Base-by-base conservation (phyloP, 1,139 yeast species). In the Hemisphaericaspora xylanilytica region DNA sequence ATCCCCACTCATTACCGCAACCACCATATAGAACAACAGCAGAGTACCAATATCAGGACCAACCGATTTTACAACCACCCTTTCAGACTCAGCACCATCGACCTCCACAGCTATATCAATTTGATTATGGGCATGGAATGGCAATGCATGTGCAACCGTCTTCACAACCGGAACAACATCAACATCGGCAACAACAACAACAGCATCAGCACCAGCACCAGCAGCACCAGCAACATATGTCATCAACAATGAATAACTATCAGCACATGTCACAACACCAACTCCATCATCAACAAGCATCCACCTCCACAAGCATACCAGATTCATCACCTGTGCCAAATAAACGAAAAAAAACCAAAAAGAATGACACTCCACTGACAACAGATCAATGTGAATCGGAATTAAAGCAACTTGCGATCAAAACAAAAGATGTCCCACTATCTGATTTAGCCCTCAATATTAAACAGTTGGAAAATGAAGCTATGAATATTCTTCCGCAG, bases 371-470 rank as follows among this genome's bases (percentile, higher is more conserved):
- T 45, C 59, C 66, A 3, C 46, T 57, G 25, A 65, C 67, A 11
- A 70, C 72, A 20, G 78, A 73, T 39, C 70, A 67, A 15, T 66
- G 56, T 15, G 59, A 54, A 37, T 38, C 42, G 13, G 81, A 78
- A 43, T 60, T 81, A 41, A 71, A 72, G 46, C 66, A 63, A 33
- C 53, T 74, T 36, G 85, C 85, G 2, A 57, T 63, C 30, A 62
- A 65, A 39, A 66, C 73, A 8, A 49, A 69, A 11, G 63, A 64
- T 15, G 52, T 64, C 3, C 72, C 84, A 1, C 56, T 80, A 15
- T 67, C 68, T 7, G 79, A 77, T 28, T 60, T 81, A 31, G 85
- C 83, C 0, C 53, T 61, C 6, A 60, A 67, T 18, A 73, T 80
- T 17, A 72, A 75, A 39, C 58, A 59, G 24, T 62, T 75, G 28